phyloP scores from a whole-genome alignment of 225 moss, liverwort and hornwort species.

The Pleurozium schreberi region DNA sequence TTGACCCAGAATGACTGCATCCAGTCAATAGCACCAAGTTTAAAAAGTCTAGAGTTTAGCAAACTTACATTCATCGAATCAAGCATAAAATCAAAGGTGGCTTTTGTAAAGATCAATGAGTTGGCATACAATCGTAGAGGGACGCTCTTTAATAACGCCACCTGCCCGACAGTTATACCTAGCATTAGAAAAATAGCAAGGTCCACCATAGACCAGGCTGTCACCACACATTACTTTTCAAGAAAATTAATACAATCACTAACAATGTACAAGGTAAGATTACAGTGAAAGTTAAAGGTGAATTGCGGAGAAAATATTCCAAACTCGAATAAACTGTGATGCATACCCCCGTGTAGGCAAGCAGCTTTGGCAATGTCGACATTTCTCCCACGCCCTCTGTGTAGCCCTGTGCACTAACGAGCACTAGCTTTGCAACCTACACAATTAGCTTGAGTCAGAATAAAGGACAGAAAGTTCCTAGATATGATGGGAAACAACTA shows the following conservation, averaged over 20 bases:
- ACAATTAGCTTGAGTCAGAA: neutral
- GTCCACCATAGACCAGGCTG: neutral
- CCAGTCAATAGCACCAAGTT: neutral
- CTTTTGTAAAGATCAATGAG: slow-evolving; percentile 55
- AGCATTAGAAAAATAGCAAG: neutral
- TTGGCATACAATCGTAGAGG: slow-evolving; percentile 78
- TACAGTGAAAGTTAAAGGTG: neutral
- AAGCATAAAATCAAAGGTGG: slow-evolving; percentile 34
- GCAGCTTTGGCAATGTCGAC: slow-evolving; percentile 64
- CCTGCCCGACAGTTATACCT: slow-evolving; percentile 33
- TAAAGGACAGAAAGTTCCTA: neutral
- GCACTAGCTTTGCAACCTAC: slow-evolving; percentile 83
- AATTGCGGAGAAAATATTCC: neutral
- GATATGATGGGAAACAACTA: neutral
- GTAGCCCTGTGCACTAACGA: slow-evolving; percentile 87
- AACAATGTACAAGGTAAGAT: neutral
- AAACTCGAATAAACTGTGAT: neutral
- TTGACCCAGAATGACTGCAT: neutral
- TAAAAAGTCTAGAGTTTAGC: neutral
- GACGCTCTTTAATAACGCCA: slow-evolving; percentile 82
- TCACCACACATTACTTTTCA: neutral
- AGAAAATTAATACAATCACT: neutral
- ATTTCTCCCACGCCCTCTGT: slow-evolving; percentile 81
- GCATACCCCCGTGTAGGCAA: slow-evolving; percentile 84
- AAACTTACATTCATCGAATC: slow-evolving; percentile 62